Base-by-base conservation (phyloP, 2,329 filamentous ascomycete genomes). In the Didymella segeticola region DNA sequence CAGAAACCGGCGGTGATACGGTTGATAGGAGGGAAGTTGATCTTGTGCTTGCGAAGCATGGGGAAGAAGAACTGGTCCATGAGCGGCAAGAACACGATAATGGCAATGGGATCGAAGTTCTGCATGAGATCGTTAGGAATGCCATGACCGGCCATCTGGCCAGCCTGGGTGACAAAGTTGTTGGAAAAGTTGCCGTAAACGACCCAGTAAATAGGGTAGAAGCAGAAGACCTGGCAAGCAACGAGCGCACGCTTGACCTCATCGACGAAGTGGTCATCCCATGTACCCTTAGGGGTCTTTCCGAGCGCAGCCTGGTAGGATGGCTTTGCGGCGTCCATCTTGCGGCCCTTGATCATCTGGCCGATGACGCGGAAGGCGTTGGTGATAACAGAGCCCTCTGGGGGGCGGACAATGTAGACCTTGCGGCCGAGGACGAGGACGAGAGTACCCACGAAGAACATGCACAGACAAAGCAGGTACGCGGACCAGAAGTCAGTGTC, bases 181-280 rank as follows among this genome's bases (percentile, higher is more conserved):
- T 73, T 75, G 27, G 73, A 74, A 69, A 75, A 75, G 30, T 75
- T 70, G 10, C 68, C 66, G 48, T 75, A 79, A 11, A 77, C 73
- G 6, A 79, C 74, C 77, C 77, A 79, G 70, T 78, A 79, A 55
- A 80, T 69, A 2, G 78, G 78, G 54, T 78, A 79, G 60, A 78
- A 79, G 41, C 61, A 58, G 58, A 90, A 90, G 52, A 90, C 87
- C 66, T 87, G 83, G 80, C 88, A 91, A 27, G 88, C 89, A 71
- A 79, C 69, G 5, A 86, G 75, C 2, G 82, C 82, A 61, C 88
- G 86, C 79, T 89, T 89, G 47, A 91, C 79, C 67, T 91, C 88
- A 2, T 89, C 87, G 47, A 91, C 80, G 62, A 90, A 91, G 67
- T 86, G 82, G 66, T 90, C 87, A 54, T 89, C 83, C 86, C 88